These are phyloP conservation scores for Acorus gramineus DNA, from an alignment of 106 monocot species.

Conservation along the genomic window DNA sequence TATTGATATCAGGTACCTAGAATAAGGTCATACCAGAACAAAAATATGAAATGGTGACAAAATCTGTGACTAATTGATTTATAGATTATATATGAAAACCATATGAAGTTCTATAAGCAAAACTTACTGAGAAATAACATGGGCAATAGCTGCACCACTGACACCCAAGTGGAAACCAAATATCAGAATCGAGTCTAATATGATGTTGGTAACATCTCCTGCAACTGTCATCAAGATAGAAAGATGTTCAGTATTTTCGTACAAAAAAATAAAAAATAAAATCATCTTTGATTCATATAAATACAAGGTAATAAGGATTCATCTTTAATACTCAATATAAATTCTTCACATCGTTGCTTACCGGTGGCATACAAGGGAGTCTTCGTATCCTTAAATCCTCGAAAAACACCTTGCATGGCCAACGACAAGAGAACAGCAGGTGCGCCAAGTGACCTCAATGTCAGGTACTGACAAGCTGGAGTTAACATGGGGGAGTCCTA, in stretches of 20 bases:
- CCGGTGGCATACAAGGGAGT: conserved; percentile 74
- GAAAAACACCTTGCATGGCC: conserved; percentile 77
- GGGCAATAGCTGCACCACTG: conserved; percentile 73
- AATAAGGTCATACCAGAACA: conserved; percentile 1
- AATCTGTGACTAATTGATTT: not conserved
- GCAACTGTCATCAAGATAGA: conserved; percentile 20
- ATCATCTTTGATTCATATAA: not conserved
- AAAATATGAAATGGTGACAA: not conserved
- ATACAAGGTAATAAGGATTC: not conserved
- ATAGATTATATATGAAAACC: not conserved
- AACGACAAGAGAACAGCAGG: conserved; percentile 64
- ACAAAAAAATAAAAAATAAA: not conserved
- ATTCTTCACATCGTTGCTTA: conserved; percentile 10
- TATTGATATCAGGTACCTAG: conserved; percentile 54
- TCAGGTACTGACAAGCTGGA: conserved; percentile 56
- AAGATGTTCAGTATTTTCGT: not conserved
- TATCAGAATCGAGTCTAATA: conserved; percentile 62
- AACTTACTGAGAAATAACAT: conserved; percentile 84
- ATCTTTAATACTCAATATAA: not conserved
- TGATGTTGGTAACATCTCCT: conserved; percentile 63
- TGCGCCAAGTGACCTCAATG: conserved; percentile 55
- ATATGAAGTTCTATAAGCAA: not conserved
- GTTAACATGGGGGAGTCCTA: conserved; percentile 56
- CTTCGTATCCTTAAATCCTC: conserved; percentile 72
- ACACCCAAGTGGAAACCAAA: conserved; percentile 63